Conservation (phyloP, 78 protist genomes). For the Emiliania huxleyi region DNA sequence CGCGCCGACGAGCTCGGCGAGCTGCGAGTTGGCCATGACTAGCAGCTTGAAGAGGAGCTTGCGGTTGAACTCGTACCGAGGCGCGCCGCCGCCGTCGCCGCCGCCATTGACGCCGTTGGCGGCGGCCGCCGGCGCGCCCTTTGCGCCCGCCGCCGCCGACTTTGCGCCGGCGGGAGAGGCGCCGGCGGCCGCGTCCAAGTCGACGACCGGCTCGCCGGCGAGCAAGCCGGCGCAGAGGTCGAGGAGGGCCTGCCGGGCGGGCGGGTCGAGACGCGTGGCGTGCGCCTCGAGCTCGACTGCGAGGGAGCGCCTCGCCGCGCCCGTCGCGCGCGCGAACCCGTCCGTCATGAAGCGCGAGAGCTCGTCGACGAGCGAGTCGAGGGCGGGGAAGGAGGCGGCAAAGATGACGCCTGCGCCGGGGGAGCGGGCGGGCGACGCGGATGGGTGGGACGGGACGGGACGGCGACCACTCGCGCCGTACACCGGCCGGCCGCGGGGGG, state of each 20-base stretch:
- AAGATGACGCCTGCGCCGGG: constrained; percentile 4
- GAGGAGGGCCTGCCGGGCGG: not conserved
- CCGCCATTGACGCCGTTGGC: not conserved
- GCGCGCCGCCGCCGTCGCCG: not conserved
- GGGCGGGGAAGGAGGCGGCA: not conserved
- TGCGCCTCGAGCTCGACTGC: not conserved
- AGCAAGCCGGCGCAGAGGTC: not conserved
- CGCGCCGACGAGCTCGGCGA: not conserved
- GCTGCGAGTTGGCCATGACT: constrained; percentile 8
- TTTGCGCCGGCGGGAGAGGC: not conserved
- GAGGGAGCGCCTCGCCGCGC: not conserved
- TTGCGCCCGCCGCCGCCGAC: not conserved
- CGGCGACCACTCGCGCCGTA: too few species aligned
- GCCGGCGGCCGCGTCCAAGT: not conserved
- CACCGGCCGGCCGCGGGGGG: too few species aligned
- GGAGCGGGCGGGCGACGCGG: too few species aligned
- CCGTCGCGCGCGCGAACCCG: not conserved
- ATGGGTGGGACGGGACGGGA: too few species aligned
- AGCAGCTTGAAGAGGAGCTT: constrained; percentile 15
- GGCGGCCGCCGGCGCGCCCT: not conserved
- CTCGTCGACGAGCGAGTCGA: constrained; percentile 6
- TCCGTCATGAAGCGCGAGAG: not conserved
- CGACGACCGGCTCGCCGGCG: not conserved
- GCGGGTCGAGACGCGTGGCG: not conserved
- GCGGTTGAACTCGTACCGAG: not conserved